A percentile compares a stretch with the other conserved stretches of the same genome.
Evolutionary conservation across 2,329 filamentous ascomycete species (phyloP).

Genomic region (Aspergillus pseudoterreus): DNA sequence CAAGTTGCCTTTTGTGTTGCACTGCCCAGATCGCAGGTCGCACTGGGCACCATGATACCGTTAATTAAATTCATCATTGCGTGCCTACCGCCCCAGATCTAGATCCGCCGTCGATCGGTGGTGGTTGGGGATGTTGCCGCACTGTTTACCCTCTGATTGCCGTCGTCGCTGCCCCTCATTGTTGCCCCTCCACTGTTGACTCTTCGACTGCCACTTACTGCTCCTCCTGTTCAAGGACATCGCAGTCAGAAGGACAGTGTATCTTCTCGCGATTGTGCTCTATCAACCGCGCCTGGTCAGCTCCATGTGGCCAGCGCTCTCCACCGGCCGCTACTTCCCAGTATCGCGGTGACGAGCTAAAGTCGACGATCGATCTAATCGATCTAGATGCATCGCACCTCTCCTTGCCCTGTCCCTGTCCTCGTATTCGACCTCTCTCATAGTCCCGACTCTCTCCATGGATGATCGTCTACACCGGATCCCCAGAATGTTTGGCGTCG

Average conservation of each 20-base stretch:
- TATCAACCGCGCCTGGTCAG: background rate
- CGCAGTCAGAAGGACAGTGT: background rate
- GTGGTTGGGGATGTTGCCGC: slow-evolving; percentile 8
- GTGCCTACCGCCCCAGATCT: background rate
- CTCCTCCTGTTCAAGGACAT: background rate
- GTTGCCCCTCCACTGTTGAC: too few species aligned
- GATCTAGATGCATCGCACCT: slow-evolving; percentile 13
- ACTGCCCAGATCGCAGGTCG: slow-evolving; percentile 2
- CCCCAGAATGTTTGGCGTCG: slow-evolving; percentile 12
- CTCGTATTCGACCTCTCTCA: slow-evolving; percentile 3
- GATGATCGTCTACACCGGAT: slow-evolving; percentile 11
- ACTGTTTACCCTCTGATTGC: slow-evolving; percentile 7
- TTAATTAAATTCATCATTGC: slow-evolving; percentile 3
- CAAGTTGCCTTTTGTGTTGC: slow-evolving; percentile 3
- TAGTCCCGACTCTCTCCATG: slow-evolving; percentile 12
- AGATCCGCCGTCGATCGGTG: background rate
- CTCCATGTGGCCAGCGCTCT: slow-evolving; percentile 10
- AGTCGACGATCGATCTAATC: slow-evolving; percentile 13
- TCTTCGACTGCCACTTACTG: background rate
- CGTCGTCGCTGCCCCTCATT: too few species aligned
- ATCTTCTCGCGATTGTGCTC: background rate
- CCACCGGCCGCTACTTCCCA: slow-evolving; percentile 8
- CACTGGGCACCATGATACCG: slow-evolving; percentile 7
- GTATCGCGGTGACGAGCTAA: slow-evolving; percentile 9
- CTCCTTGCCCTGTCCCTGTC: slow-evolving; percentile 4